Percentiles rank a stretch among this genome's conserved stretches.
Conservation (phyloP, 805 yeast genomes). For the Groenewaldozyma tartarivorans region DNA sequence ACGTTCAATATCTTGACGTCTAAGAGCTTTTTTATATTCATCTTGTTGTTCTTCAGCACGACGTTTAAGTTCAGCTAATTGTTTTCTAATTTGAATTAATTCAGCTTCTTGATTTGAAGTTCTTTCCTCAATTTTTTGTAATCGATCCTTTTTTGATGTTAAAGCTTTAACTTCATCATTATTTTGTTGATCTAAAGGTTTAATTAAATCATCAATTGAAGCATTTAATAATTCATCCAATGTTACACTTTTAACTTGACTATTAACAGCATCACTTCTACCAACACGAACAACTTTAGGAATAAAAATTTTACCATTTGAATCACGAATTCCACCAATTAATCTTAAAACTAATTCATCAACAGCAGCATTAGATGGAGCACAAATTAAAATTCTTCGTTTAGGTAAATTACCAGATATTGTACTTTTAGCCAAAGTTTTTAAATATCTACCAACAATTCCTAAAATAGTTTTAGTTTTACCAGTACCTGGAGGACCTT, state of each 20-base stretch:
- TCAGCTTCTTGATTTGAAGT: constrained; percentile 22
- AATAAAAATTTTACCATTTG: constrained; percentile 34
- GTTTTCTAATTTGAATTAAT: constrained; percentile 39
- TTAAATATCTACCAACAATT: constrained; percentile 62
- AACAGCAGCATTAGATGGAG: constrained; percentile 98
- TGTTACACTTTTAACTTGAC: constrained; percentile 71
- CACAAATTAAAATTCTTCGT: constrained; percentile 68
- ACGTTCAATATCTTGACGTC: constrained; percentile 71
- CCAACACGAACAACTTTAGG: constrained; percentile 84
- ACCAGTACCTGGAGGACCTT: constrained; percentile 99
- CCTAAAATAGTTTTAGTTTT: constrained; percentile 95
- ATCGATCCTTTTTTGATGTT: neutral
- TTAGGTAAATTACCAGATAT: constrained; percentile 1
- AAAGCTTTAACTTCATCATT: neutral
- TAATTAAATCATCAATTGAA: constrained; percentile 3
- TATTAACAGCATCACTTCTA: constrained; percentile 76
- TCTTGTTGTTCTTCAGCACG: constrained; percentile 75
- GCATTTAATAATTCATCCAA: constrained; percentile 75
- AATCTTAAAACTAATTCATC: constrained; percentile 86
- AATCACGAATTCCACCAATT: constrained; percentile 50
- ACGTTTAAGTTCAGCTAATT: constrained; percentile 61
- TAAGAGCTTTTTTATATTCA: constrained; percentile 50
- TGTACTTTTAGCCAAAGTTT: constrained; percentile 16
- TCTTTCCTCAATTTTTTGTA: constrained; percentile 7
- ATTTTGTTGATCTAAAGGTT: neutral